Evolutionary conservation across 2,329 filamentous ascomycete species (phyloP).

Genomic region (Fusarium virguliforme): DNA sequence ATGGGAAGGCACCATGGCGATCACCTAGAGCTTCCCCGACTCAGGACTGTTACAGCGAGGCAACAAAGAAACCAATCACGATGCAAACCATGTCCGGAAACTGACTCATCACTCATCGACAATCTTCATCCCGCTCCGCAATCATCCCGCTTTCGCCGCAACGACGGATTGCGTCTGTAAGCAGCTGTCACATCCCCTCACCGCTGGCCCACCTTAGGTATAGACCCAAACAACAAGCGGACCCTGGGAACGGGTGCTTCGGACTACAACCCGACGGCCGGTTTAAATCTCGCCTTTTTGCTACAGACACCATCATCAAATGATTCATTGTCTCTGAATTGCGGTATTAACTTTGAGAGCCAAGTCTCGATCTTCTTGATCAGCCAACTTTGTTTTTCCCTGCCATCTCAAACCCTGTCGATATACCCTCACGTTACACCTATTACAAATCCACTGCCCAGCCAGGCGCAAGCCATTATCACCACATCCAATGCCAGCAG

Average conservation of each 20-base stretch:
- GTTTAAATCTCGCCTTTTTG: constrained; percentile 29
- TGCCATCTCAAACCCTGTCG: neutral
- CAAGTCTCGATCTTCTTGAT: constrained; percentile 1
- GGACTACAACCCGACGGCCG: constrained; percentile 33
- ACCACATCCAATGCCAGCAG: constrained; percentile 51
- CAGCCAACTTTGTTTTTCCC: neutral
- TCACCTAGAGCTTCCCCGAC: constrained; percentile 29
- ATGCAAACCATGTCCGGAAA: neutral
- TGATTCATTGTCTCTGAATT: neutral
- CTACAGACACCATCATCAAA: constrained; percentile 12
- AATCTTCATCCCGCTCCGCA: constrained; percentile 24
- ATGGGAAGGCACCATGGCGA: constrained; percentile 29
- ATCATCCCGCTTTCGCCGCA: constrained; percentile 40
- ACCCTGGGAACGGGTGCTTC: constrained; percentile 30
- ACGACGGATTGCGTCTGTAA: constrained; percentile 13
- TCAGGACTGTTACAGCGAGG: constrained; percentile 12
- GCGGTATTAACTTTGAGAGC: neutral
- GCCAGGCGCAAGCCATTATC: constrained; percentile 20
- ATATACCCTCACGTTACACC: neutral
- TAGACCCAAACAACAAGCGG: constrained; percentile 7
- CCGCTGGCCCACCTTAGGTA: constrained; percentile 31
- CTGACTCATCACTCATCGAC: constrained; percentile 34
- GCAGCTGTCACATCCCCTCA: constrained; percentile 29
- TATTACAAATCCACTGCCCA: constrained; percentile 39
- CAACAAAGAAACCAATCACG: constrained; percentile 34